Base-by-base conservation (phyloP, 768 basidiomycete species). In the Sistotremastrum suecicum region DNA sequence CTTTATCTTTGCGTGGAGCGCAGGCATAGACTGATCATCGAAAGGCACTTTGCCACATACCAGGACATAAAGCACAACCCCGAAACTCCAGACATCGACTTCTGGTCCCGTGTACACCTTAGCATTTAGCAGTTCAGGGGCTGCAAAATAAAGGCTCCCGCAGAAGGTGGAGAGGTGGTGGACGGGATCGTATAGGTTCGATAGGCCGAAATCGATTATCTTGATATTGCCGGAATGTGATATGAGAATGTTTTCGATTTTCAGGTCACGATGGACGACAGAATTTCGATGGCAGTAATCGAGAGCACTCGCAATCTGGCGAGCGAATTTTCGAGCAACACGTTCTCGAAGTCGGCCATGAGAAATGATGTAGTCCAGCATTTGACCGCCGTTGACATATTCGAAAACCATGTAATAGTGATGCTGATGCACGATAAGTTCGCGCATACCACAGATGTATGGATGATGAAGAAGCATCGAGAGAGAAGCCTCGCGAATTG, bases 371-470 rank as follows among this genome's bases (percentile, higher is more conserved):
- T 94, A 99, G 73, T 99, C 95, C 53, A 99, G 78, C 89, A 99
- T 91, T 71, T 99, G 95, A 0, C 95, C 95, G 33, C 95, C 95
- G 54, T 91, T 94, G 64, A 98, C 88, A 62, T 95, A 97, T 63
- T 99, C 95, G 61, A 86, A 90, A 7, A 97, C 88, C 90, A 99
- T 97, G 70, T 98, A 99, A 67, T 98, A 97, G 64, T 99, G 92
- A 56, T 99, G 83, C 50, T 88, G 86, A 66, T 97, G 94, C 29
- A 91, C 70, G 59, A 97, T 89, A 84, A 99, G 91, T 67, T 94
- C 90, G 54, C 89, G 83, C 94, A 98, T 99, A 47, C 95, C 95
- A 60, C 94, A 97, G 59, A 99, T 88, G 63, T 98, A 97, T 2
- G 95, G 95, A 59, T 99, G 95, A 58, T 98, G 90, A 32, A 99